These are phyloP conservation scores for Fusarium sp. DNA, from an alignment of 2,329 filamentous ascomycete genomes.

Conservation along the genomic window DNA sequence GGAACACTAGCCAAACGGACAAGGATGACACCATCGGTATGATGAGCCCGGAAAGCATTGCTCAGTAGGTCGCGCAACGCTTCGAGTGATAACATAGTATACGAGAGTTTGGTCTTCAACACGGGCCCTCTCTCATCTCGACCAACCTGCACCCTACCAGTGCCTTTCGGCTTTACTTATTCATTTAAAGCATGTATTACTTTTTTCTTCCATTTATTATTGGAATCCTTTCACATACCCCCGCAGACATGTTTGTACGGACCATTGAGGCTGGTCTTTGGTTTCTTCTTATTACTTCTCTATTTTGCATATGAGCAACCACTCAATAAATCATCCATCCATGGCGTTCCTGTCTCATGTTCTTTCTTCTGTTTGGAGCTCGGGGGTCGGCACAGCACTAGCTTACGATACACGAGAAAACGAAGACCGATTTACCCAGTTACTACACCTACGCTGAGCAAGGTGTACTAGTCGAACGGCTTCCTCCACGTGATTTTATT, in stretches of 20 bases:
- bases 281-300: slow-evolving; percentile 3
- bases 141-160: neutral
- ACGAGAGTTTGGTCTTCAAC: neutral
- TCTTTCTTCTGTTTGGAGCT: slow-evolving; percentile 15
- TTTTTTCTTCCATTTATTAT: slow-evolving; percentile 27
- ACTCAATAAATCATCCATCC: slow-evolving; percentile 17
- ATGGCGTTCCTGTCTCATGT: slow-evolving; percentile 29
- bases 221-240: slow-evolving; percentile 30
- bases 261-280: slow-evolving; percentile 32
- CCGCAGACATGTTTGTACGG: slow-evolving; percentile 1
- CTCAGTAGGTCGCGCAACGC: slow-evolving; percentile 51
- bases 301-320: slow-evolving; percentile 15
- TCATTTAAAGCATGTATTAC: slow-evolving; percentile 39
- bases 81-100: slow-evolving; percentile 16
- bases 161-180: slow-evolving; percentile 11
- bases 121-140: neutral
- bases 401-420: slow-evolving; percentile 10
- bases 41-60: slow-evolving; percentile 86
- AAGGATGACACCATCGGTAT: slow-evolving; percentile 78
- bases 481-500: slow-evolving; percentile 12
- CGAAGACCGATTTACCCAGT: neutral
- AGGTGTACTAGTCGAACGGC: neutral
- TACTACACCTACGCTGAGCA: neutral
- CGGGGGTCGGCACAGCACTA: slow-evolving; percentile 4
- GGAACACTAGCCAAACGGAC: slow-evolving; percentile 70